A percentile compares a stretch with the other conserved stretches of the same genome.
phyloP scores from a whole-genome alignment of 768 basidiomycete species.

The Hericium erinaceus region DNA sequence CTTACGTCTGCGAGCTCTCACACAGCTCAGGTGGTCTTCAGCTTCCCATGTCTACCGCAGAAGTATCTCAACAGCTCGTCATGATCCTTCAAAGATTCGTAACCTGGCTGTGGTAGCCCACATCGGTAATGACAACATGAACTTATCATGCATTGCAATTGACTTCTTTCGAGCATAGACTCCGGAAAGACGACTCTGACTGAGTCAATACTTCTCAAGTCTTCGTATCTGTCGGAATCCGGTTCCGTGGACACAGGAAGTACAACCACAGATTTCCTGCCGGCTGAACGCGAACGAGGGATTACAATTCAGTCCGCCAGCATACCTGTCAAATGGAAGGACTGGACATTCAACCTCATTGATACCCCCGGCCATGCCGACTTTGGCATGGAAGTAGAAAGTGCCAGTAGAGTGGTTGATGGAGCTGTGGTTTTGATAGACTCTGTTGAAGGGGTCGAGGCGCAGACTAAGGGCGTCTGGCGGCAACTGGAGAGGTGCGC shows the following conservation, averaged over 20 bases:
- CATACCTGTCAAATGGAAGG: slow-evolving; percentile 79
- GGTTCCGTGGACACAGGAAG: slow-evolving; percentile 87
- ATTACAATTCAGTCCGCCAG: slow-evolving; percentile 92
- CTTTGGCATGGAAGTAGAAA: slow-evolving; percentile 96
- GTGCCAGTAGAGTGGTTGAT: slow-evolving; percentile 83
- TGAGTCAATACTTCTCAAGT: slow-evolving; percentile 75
- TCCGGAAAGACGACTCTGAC: slow-evolving; percentile 87
- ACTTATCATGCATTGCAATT: slow-evolving; percentile 1
- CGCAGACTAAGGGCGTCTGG: slow-evolving; percentile 89
- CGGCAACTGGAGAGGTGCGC: slow-evolving; percentile 72
- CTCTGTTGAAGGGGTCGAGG: slow-evolving; percentile 86
- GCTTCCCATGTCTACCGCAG: background rate
- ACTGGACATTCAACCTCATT: slow-evolving; percentile 80
- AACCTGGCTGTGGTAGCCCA: slow-evolving; percentile 89
- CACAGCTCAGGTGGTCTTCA: background rate
- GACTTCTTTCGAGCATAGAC: slow-evolving; percentile 82
- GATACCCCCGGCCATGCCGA: slow-evolving; percentile 92
- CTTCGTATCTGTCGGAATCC: slow-evolving; percentile 59
- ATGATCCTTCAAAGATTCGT: slow-evolving; percentile 38
- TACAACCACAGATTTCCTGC: slow-evolving; percentile 84
- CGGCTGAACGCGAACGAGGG: slow-evolving; percentile 82
- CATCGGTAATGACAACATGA: slow-evolving; percentile 44
- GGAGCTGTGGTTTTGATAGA: slow-evolving; percentile 85
- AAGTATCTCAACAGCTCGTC: slow-evolving; percentile 15
- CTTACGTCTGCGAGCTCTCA: background rate